Evolutionary conservation across 2,329 filamentous ascomycete species (phyloP).

Genomic region (Fusarium burgessii): DNA sequence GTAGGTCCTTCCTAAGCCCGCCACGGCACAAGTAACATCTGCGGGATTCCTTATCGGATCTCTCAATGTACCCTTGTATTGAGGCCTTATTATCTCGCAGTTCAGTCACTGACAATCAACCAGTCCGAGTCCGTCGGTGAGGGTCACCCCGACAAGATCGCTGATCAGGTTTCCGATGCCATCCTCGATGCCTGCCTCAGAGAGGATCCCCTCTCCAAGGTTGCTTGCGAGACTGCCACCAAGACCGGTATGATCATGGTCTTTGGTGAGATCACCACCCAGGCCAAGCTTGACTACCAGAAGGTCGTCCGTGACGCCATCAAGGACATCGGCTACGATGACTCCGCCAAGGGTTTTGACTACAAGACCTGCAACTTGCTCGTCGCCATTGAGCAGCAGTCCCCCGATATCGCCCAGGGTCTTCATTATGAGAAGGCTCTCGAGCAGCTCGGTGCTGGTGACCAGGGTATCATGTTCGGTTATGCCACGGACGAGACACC

Average conservation of each 20-base stretch:
- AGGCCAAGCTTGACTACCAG: conserved; percentile 96
- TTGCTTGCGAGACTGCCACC: conserved; percentile 98
- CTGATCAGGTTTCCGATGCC: conserved; percentile 98
- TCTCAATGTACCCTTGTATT: conserved; percentile 4
- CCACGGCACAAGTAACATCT: background rate
- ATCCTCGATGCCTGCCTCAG: conserved; percentile 97
- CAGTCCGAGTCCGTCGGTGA: conserved; percentile 89
- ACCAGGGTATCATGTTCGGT: conserved; percentile 99
- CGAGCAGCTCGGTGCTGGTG: conserved; percentile 97
- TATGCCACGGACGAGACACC: conserved; percentile 99
- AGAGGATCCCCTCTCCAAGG: conserved; percentile 97
- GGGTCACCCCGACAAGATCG: conserved; percentile 96
- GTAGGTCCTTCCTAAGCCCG: conserved; percentile 56
- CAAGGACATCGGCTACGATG: conserved; percentile 99
- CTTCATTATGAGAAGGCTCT: conserved; percentile 98
- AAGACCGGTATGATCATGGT: conserved; percentile 99
- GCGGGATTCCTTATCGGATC: background rate
- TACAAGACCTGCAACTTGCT: conserved; percentile 99
- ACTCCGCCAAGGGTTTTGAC: conserved; percentile 97
- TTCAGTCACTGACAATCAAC: conserved; percentile 42
- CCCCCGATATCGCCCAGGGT: conserved; percentile 98
- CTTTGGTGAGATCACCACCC: conserved; percentile 98
- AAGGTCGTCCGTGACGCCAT: conserved; percentile 94
- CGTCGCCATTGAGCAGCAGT: conserved; percentile 99
- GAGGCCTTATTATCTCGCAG: conserved; percentile 17